Evolutionary conservation across 2,329 filamentous ascomycete genomes (phyloP), one percentile per base, ranked within the genome.

Genomic region (Trichoderma sp.): DNA sequence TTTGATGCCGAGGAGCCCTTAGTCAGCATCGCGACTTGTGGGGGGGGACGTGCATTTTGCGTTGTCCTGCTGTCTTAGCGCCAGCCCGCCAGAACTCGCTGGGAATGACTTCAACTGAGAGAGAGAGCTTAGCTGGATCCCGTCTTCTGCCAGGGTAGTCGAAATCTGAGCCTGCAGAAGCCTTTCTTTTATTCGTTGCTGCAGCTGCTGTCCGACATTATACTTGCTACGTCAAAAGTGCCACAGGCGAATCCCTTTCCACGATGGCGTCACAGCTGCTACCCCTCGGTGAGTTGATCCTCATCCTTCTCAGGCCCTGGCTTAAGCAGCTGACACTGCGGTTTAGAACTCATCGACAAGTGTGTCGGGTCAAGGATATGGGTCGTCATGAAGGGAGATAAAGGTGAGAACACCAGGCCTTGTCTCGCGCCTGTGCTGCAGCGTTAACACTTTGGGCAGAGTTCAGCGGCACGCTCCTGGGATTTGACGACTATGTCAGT

Each of bases 401-500:
- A 97, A 84, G 95, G 95, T 97, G 32, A 42, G 70, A 25, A 5
- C 37, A 3, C 4, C 0, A 13, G 15, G 25, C 17, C 42, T 17
- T 34, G 13, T 19, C 12, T 39, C 29, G 5, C 8, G 13, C n/a
- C n/a, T n/a, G 27, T 19, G 45, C 22, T 42, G 13, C 17, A n/a
- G 13, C 10, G 42, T 71, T 74, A 64, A 72, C 61, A 71, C 57
- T 34, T 52, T 35, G 34, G 67, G 53, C 77, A 98, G 95, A 99
- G 80, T 99, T 99, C 82, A 92, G 92, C 73, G 95, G 95, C 65
- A 97, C 93, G 8, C 86, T 99, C 29, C 87, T 97, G 66, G 95
- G 95, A 3, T 99, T 99, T 76, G 95, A 99, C 78, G 95, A 99
- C 86, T 99, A 98, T 83, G 95, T 99, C 86, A 99, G 94, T 97